Base-by-base conservation (phyloP, 75 land plant genomes). In the Pinus albicaulis region DNA sequence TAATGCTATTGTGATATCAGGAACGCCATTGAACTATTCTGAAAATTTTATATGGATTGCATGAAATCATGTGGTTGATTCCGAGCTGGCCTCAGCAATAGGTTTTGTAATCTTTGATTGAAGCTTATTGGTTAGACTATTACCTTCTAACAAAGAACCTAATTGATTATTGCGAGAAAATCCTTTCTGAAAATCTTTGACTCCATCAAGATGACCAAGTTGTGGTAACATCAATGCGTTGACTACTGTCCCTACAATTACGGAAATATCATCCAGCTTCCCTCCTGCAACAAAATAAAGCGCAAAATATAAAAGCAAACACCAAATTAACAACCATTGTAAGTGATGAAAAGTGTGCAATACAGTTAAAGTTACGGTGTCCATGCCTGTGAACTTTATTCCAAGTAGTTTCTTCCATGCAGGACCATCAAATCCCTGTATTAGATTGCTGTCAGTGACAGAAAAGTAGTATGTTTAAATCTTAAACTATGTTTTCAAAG, bases 231-330 rank as follows among this genome's bases (percentile, higher is more conserved):
- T 23, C 13, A 7, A 60, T 25, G 65, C 74, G 34, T 70, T 80
- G 14, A 87, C 84, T 17, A 92, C 95, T 38, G 81, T 88, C 5
- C 83, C 91, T 15, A 93, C 91, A 28, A 96, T 71, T 59, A 93
- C 97, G 53, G 99, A 91, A 58, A 96, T 88, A 76, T 96, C 99
- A 80, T 96, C 97, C 71, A 92, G 78, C 87, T 96, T 96, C 55
- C 99, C 99, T 70, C 99, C 99, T 93, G 89, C 78, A 26, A n/a
- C 74, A 66, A 20, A 55, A 55, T 7, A 20, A 61, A 28, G 28
- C 41, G 25, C 14, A 1, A 80, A 12, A 55, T 28, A 48, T 34
- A 13, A 55, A 55, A 34, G 56, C 36, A 26, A 79, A 20, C 34
- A 65, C 7, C 7, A 26, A 55, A 61, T 36, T 22, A 56, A 15